Percentiles rank a stretch among this genome's conserved stretches.
Conservation (phyloP, 306 rosid genomes). For the Spatholobus suberectus region DNA sequence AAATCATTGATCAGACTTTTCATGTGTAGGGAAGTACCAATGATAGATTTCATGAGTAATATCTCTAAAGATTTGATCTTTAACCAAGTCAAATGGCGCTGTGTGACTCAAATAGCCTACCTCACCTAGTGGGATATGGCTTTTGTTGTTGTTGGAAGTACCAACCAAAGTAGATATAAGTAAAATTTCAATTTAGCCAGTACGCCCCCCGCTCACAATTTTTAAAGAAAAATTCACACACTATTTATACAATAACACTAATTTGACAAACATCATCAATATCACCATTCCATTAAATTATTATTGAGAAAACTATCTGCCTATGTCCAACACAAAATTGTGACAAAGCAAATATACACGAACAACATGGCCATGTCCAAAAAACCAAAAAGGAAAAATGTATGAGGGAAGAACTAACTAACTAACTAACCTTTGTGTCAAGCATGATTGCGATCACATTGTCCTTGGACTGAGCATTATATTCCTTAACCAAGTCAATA, state of each 20-base stretch:
- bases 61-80: too few relatives aligned
- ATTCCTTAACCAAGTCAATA: slow-evolving; percentile 90
- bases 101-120: too few relatives aligned
- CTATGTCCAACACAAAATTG: neutral
- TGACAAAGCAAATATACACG: neutral
- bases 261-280: neutral
- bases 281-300: neutral
- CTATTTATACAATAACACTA: neutral
- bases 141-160: too few relatives aligned
- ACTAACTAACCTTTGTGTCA: slow-evolving; percentile 69
- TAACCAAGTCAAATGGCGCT: too few relatives aligned
- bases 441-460: slow-evolving; percentile 90
- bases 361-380: neutral
- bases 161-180: neutral
- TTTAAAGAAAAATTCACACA: neutral
- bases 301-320: neutral
- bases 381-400: neutral
- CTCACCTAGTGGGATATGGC: too few relatives aligned
- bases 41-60: too few relatives aligned
- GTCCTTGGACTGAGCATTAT: slow-evolving; percentile 73
- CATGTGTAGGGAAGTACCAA: neutral
- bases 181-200: neutral
- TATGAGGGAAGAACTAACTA: neutral
- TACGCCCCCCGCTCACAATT: neutral
- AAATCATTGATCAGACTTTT: too few relatives aligned